Conservation (phyloP, 139 green algal species). For the Chlamydomonas asymmetrica region DNA sequence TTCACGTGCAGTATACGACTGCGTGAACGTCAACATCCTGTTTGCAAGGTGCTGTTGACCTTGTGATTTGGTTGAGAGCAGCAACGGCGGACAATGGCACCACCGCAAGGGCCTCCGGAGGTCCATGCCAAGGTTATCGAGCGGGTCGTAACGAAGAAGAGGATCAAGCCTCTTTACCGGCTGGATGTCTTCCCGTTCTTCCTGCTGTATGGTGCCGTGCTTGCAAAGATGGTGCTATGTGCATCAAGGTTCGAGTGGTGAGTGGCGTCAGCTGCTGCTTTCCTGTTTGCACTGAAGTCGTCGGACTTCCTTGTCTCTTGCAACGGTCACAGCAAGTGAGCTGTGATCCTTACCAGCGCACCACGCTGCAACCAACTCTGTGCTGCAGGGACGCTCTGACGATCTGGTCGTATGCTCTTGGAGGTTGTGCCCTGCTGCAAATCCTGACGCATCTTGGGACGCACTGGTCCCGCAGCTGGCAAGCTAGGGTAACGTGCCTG, state of each 20-base stretch:
- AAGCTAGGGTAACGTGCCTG: conserved; percentile 26
- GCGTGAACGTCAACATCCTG: too few species aligned
- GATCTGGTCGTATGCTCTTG: conserved; percentile 35
- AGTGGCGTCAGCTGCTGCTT: background rate
- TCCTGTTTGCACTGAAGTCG: background rate
- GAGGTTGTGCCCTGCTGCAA: conserved; percentile 36
- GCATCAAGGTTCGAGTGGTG: conserved; percentile 42
- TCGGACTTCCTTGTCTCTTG: background rate
- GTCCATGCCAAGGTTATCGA: conserved; percentile 45
- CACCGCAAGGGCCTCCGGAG: conserved; percentile 2
- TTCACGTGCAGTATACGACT: too few species aligned
- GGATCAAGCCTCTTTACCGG: background rate
- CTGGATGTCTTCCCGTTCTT: conserved; percentile 50
- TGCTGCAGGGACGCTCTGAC: conserved; percentile 25
- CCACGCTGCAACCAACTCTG: background rate
- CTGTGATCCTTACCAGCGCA: too few species aligned
- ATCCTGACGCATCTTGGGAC: conserved; percentile 63
- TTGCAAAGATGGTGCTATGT: conserved; percentile 4
- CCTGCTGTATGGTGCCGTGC: conserved; percentile 27
- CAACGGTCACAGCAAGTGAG: too few species aligned
- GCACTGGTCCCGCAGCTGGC: conserved; percentile 59
- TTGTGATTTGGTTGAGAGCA: too few species aligned
- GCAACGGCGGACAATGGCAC: too few species aligned
- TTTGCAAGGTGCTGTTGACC: too few species aligned
- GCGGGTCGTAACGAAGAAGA: conserved; percentile 19